Conservation (phyloP, 805 yeast genomes). For the Kockiozyma suomiensis region DNA sequence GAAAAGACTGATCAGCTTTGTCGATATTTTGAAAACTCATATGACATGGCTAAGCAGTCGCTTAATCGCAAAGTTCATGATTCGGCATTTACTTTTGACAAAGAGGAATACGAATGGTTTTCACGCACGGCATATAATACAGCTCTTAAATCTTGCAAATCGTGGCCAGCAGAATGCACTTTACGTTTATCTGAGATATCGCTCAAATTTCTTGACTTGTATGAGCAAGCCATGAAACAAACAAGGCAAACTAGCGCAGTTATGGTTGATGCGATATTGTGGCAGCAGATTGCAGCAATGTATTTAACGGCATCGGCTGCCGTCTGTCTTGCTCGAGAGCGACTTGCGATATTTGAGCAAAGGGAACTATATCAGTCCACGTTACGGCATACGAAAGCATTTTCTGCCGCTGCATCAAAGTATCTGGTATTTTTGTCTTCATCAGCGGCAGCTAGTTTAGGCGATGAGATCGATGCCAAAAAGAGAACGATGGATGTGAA, state of each 20-base stretch:
- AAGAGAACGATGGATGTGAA: neutral
- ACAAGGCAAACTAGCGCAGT: neutral
- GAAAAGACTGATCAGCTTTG: conserved; percentile 15
- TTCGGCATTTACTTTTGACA: conserved; percentile 2
- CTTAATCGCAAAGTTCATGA: neutral
- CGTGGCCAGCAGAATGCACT: conserved; percentile 22
- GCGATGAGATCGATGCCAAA: neutral
- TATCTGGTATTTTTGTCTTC: neutral
- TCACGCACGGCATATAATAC: conserved; percentile 25
- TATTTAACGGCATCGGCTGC: conserved; percentile 19
- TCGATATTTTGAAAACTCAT: conserved; percentile 22
- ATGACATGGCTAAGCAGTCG: conserved; percentile 10
- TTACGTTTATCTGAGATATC: conserved; percentile 17
- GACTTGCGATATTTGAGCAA: conserved; percentile 8
- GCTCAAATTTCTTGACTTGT: conserved; percentile 19
- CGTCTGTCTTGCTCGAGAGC: conserved; percentile 12
- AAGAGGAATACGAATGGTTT: conserved; percentile 24
- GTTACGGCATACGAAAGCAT: neutral
- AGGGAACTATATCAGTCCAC: neutral
- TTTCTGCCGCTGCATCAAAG: neutral
- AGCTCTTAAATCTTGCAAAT: conserved; percentile 22
- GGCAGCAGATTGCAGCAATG: conserved; percentile 4
- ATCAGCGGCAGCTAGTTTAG: neutral
- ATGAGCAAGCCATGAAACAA: neutral
- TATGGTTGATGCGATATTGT: conserved; percentile 1